Percentiles rank a stretch among this genome's conserved stretches.
Evolutionary conservation across 306 rosid species (phyloP).

Genomic region (Boehmeria nivea): DNA sequence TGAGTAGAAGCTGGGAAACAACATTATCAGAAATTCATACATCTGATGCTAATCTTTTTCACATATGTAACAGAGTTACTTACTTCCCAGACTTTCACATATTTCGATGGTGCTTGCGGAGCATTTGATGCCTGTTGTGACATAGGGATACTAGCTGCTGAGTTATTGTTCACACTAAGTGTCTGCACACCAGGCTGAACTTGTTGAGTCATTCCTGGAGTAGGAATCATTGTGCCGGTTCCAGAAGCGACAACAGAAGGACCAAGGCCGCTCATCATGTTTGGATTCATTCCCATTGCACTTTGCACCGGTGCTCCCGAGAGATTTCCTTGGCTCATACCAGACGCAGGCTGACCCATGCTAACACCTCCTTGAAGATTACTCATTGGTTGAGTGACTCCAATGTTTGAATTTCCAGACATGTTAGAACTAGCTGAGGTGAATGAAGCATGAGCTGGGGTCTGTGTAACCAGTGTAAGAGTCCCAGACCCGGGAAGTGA

Average conservation of each 20-base stretch:
- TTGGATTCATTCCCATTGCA: constrained; percentile 77
- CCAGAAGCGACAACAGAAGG: constrained; percentile 82
- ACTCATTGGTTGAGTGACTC: constrained; percentile 72
- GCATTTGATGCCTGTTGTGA: constrained; percentile 70
- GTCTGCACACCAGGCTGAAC: constrained; percentile 68
- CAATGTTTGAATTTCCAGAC: constrained; percentile 69
- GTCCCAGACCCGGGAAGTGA: constrained; percentile 56
- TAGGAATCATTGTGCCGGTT: constrained; percentile 85
- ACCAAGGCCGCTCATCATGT: constrained; percentile 70
- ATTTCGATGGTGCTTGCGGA: constrained; percentile 75
- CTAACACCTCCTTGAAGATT: constrained; percentile 76
- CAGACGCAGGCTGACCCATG: constrained; percentile 68
- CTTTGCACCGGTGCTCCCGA: constrained; percentile 67
- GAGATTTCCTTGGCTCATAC: constrained; percentile 76
- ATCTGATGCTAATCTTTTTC: too few species aligned
- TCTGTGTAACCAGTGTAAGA: constrained; percentile 73
- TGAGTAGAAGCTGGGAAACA: too few species aligned
- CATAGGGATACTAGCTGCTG: constrained; percentile 60
- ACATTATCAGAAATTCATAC: too few species aligned
- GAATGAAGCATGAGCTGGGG: constrained; percentile 61
- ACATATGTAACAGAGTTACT: constrained; percentile 11
- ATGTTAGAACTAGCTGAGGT: constrained; percentile 56
- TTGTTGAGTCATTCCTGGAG: constrained; percentile 93
- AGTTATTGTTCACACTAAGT: constrained; percentile 51
- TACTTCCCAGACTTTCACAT: constrained; percentile 98